These are phyloP conservation scores for Fusarium scirpi DNA, from an alignment of 2,329 filamentous ascomycete species.

Conservation along the genomic window DNA sequence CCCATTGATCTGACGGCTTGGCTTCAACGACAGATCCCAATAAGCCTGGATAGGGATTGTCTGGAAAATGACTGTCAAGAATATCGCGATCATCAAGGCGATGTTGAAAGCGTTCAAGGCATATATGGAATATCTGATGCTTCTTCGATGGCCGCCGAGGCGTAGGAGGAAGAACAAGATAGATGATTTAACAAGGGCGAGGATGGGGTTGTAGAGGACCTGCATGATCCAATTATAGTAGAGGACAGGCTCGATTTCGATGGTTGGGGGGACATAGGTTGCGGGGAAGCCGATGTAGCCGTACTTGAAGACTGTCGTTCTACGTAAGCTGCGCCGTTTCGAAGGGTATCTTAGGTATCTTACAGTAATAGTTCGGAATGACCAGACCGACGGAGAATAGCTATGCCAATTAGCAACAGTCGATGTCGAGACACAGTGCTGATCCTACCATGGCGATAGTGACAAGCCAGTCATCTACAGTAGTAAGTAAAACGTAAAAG, in stretches of 20 bases:
- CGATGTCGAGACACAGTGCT: not conserved
- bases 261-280: conserved; percentile 5
- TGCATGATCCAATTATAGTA: conserved; percentile 44
- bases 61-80: conserved; percentile 55
- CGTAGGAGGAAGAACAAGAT: conserved; percentile 60
- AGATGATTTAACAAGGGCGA: conserved; percentile 60
- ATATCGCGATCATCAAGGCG: conserved; percentile 49
- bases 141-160: conserved; percentile 48
- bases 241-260: conserved; percentile 31
- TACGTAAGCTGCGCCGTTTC: not conserved
- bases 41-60: conserved; percentile 53
- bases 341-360: not conserved
- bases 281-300: conserved; percentile 36
- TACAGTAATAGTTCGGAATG: conserved; percentile 36
- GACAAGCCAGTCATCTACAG: conserved; percentile 35
- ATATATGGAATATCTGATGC: conserved; percentile 46
- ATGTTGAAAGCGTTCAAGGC: conserved; percentile 51
- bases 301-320: conserved; percentile 26
- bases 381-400: conserved; percentile 30
- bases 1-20: conserved; percentile 42
- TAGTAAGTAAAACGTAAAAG: not conserved
- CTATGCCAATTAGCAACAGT: not conserved
- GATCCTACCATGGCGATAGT: conserved; percentile 33
- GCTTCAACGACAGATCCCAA: conserved; percentile 48
- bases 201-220: conserved; percentile 58